Percentiles rank a stretch among this genome's conserved stretches.
Evolutionary conservation across 176 grass and related monocot genomes (phyloP).

Genomic region (Chloris gayana): DNA sequence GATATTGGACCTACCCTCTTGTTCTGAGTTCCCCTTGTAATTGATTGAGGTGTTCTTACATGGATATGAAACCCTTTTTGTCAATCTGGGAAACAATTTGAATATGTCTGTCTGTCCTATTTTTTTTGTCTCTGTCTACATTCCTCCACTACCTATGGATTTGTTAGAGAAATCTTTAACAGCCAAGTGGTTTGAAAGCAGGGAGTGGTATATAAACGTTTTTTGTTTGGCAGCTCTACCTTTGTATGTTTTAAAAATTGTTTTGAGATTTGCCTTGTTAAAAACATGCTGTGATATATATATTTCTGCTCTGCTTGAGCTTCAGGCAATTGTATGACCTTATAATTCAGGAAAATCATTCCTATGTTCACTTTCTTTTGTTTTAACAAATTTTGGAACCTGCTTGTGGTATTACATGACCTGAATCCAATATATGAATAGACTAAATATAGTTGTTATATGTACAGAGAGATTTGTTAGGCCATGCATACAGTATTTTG

Average conservation of each 20-base stretch:
- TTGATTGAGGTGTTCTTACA: neutral
- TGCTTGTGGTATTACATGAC: neutral
- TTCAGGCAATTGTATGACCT: neutral
- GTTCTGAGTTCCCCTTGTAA: neutral
- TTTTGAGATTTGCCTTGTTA: neutral
- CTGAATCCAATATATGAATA: neutral
- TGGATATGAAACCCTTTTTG: neutral
- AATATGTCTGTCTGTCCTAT: neutral
- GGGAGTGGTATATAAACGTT: neutral
- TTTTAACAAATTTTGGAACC: neutral
- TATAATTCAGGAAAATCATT: neutral
- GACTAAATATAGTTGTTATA: constrained; percentile 5
- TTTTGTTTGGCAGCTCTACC: neutral
- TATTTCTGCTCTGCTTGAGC: neutral
- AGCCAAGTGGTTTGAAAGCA: neutral
- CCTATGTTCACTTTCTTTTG: neutral
- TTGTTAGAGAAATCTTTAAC: neutral
- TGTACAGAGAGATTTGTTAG: neutral
- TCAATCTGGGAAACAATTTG: neutral
- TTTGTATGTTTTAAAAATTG: neutral
- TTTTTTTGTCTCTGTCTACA: neutral
- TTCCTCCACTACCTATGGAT: neutral
- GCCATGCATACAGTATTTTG: constrained; percentile 1
- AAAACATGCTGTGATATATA: neutral
- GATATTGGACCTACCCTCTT: neutral